These are phyloP conservation scores for Nicotiana tabacum DNA, from an alignment of 257 asterid genomes.

Conservation along the genomic window DNA sequence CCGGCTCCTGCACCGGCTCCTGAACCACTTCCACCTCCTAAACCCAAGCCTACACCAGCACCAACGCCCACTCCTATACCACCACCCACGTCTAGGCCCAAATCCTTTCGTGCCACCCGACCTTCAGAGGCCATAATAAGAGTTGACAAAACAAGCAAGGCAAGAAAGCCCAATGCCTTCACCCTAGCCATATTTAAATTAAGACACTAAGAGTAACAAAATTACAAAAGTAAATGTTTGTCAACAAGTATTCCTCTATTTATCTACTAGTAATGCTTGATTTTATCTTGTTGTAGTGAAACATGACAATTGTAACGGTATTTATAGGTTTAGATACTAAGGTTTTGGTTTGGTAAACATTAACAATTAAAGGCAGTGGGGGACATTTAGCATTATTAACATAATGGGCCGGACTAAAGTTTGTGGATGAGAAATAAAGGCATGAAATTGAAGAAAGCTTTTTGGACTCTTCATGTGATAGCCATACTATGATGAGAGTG, in stretches of 20 bases:
- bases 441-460: background rate
- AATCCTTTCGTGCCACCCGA: slow-evolving; percentile 26
- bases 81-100: slow-evolving; percentile 26
- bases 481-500: background rate
- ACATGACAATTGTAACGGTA: background rate
- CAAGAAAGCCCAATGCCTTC: slow-evolving; percentile 15
- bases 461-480: background rate
- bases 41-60: slow-evolving; percentile 26
- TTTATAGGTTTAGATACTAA: background rate
- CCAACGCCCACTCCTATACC: slow-evolving; percentile 28
- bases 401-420: background rate
- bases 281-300: background rate
- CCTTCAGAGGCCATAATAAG: slow-evolving; percentile 14
- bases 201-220: background rate
- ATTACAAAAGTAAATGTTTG: background rate
- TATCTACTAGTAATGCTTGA: slow-evolving; percentile 2
- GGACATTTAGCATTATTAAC: background rate
- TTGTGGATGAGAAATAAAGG: background rate
- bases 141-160: slow-evolving; percentile 17
- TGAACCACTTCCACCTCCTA: slow-evolving; percentile 30
- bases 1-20: slow-evolving; percentile 27
- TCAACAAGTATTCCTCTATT: background rate
- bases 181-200: background rate
- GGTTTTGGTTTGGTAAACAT: background rate
- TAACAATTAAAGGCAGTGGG: background rate